A percentile compares a stretch with the other conserved stretches of the same genome.
phyloP scores from a whole-genome alignment of 192 early-diverging fungal species.

The Gryganskiella cystojenkinii region DNA sequence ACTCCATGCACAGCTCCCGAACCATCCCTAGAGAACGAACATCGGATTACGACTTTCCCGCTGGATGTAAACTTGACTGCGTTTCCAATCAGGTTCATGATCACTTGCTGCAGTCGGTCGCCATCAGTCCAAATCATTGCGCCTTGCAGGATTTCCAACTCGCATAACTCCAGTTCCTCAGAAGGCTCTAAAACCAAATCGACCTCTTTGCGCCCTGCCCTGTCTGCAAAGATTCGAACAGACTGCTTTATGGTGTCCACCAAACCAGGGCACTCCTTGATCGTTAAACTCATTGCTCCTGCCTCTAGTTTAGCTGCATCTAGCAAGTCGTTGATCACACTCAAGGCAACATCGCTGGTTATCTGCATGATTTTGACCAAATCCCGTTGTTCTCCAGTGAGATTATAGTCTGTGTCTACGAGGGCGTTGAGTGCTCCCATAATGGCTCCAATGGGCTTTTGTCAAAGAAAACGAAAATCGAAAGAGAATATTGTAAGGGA shows the following conservation, averaged over 20 bases:
- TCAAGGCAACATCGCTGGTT: constrained; percentile 51
- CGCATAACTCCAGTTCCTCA: constrained; percentile 56
- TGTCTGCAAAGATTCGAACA: constrained; percentile 53
- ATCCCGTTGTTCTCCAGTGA: constrained; percentile 53
- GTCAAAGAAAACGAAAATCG: no score
- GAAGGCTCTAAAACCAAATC: constrained; percentile 62
- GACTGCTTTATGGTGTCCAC: constrained; percentile 53
- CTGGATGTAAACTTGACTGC: constrained; percentile 66
- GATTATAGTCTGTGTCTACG: constrained; percentile 44
- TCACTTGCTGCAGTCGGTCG: constrained; percentile 50
- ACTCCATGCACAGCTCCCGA: background rate
- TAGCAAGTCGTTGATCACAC: constrained; percentile 53
- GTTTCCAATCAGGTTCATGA: constrained; percentile 66
- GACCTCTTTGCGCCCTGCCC: constrained; percentile 46
- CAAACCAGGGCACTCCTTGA: constrained; percentile 55
- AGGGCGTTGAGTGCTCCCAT: constrained; percentile 53
- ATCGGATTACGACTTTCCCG: constrained; percentile 29
- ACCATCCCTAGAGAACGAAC: constrained; percentile 4
- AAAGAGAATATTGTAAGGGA: no score
- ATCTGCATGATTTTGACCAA: constrained; percentile 58
- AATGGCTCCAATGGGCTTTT: constrained; percentile 56
- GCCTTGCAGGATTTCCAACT: constrained; percentile 31
- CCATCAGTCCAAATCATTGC: constrained; percentile 23
- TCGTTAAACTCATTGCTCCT: constrained; percentile 51
- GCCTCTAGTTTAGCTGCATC: constrained; percentile 55